Evolutionary conservation across 768 basidiomycete genomes (phyloP), one percentile per base, ranked within the genome.

Genomic region (Atractiella rhizophila): DNA sequence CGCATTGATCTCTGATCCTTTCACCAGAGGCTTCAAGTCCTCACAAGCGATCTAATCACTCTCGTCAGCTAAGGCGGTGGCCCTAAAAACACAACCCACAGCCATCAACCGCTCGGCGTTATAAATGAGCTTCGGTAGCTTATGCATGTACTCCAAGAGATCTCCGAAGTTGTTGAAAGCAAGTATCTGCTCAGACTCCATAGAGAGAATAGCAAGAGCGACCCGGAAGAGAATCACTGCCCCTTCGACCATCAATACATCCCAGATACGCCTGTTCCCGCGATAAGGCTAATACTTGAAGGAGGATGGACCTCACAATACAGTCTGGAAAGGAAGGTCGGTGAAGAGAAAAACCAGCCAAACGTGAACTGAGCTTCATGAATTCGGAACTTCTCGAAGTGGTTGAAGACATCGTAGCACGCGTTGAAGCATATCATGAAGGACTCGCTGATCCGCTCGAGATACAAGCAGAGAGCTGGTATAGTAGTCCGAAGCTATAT

Each of bases 311-410:
- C 8, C n/a, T n/a, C n/a, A n/a, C n/a, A n/a, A n/a, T n/a, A n/a
- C n/a, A n/a, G n/a, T n/a, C n/a, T n/a, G n/a, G n/a, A n/a, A n/a
- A n/a, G 94, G 62, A 55, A n/a, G n/a, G n/a, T 91, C 85, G 0
- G 86, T 91, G 54, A 96, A 96, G 18, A 98, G 64, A 98, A 62
- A 60, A 94, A 91, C 91, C 91, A 98, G 11, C 85, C 88, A 63
- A 98, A 98, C 45, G 83, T 91, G 46, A 70, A 63, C 32, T 64
- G 57, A 47, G 82, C 76, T 34, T 26, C n/a, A 4, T 6, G 30
- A n/a, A 10, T 23, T 33, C 13, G 36, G 27, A 16, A 6, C 7
- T 35, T 4, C 41, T 27, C 9, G 10, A 24, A n/a, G 9, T 9
- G 30, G 34, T 19, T 15, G 29, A 35, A 16, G 10, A 53, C 33